Percentiles rank a stretch among this genome's conserved stretches.
Conservation (phyloP, 345 rosid species). For the Schrenkiella parvula region DNA sequence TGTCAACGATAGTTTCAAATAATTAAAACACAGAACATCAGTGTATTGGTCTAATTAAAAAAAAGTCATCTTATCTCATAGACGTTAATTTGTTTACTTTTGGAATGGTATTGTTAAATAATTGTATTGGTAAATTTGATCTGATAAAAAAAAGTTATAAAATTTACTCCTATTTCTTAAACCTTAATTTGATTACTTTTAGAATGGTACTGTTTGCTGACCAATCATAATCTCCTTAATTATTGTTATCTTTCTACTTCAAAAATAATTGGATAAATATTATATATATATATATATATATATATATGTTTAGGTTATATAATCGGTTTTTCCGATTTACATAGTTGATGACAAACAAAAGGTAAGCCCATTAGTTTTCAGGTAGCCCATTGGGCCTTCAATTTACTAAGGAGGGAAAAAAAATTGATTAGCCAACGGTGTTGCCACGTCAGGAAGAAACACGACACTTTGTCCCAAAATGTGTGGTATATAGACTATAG, state of each 20-base stretch:
- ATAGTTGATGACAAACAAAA: not conserved
- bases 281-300: too few species aligned
- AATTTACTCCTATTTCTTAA: not conserved
- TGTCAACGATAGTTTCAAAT: too few species aligned
- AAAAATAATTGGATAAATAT: not conserved
- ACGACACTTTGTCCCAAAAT: not conserved
- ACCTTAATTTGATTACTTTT: not conserved
- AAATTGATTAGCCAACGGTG: not conserved
- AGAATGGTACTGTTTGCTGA: not conserved
- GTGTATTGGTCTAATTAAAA: not conserved
- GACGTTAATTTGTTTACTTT: too few species aligned
- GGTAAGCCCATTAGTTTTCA: not conserved
- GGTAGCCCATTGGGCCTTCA: not conserved
- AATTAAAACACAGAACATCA: not conserved
- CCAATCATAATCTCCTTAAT: not conserved
- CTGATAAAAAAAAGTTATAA: too few species aligned
- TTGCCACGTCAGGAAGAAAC: not conserved
- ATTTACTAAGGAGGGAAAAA: not conserved
- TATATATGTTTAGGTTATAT: too few species aligned
- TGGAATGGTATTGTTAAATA: too few species aligned
- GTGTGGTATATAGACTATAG: not conserved
- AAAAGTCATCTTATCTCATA: too few species aligned
- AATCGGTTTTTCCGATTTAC: too few species aligned
- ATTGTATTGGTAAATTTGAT: too few species aligned
- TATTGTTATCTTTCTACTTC: not conserved